Conservation (phyloP, 495 filamentous ascomycete genomes). For the Trichoderma erinaceum region DNA sequence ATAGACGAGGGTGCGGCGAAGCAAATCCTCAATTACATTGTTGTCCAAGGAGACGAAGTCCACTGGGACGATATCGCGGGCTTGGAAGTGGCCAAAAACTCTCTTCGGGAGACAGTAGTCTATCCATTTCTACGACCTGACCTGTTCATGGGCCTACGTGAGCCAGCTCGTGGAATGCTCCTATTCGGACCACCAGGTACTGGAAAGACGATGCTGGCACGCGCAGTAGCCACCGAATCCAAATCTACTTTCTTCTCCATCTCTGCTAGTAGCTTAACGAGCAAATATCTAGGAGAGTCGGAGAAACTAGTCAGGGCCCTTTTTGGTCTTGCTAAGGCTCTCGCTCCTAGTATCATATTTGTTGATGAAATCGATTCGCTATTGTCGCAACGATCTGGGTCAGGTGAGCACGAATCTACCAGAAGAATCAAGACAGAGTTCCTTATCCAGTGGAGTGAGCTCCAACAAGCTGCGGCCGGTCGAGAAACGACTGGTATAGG, state of each 20-base stretch:
- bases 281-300: constrained; percentile 93
- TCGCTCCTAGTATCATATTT: constrained; percentile 96
- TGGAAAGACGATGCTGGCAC: constrained; percentile 95
- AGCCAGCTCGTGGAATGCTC: constrained; percentile 92
- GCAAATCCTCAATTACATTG: constrained; percentile 94
- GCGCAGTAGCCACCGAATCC: constrained; percentile 92
- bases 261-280: constrained; percentile 85
- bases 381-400: constrained; percentile 73
- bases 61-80: constrained; percentile 94
- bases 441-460: constrained; percentile 92
- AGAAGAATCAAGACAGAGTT: constrained; percentile 97
- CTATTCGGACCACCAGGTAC: constrained; percentile 96
- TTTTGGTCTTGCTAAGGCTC: constrained; percentile 80
- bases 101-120: constrained; percentile 92
- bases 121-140: constrained; percentile 96
- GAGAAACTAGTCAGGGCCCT: constrained; percentile 94
- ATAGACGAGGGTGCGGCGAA: constrained; percentile 77
- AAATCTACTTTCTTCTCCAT: constrained; percentile 97
- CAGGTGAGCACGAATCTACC: constrained; percentile 87
- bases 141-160: constrained; percentile 88
- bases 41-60: constrained; percentile 89
- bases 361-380: constrained; percentile 98
- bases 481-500: constrained; percentile 64
- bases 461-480: constrained; percentile 87
- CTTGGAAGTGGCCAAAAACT: constrained; percentile 81